A percentile compares a stretch with the other conserved stretches of the same genome.
Evolutionary conservation across 345 rosid species (phyloP).

Genomic region (Pistacia atlantica): DNA sequence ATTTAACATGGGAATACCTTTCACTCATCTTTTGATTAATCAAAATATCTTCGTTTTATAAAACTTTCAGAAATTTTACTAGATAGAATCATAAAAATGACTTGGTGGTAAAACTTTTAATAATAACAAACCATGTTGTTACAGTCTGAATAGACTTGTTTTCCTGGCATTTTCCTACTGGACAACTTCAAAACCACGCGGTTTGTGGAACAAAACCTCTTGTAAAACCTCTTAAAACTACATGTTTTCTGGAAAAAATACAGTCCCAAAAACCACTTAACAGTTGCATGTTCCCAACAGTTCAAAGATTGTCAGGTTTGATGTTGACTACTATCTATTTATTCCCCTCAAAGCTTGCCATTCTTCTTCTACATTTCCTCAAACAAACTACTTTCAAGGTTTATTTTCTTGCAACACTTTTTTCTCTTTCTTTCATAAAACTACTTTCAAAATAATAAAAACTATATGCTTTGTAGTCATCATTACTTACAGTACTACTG

Average conservation of each 20-base stretch:
- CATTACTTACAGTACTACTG: background rate
- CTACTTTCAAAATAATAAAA: too few relatives aligned
- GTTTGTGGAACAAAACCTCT: constrained; percentile 25
- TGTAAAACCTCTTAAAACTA: constrained; percentile 11
- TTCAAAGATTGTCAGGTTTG: constrained; percentile 26
- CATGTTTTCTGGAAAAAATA: constrained; percentile 16
- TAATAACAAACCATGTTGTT: background rate
- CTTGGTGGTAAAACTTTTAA: background rate
- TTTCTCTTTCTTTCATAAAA: constrained; percentile 2
- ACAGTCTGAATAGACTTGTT: background rate
- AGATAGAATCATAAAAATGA: background rate
- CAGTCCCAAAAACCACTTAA: background rate
- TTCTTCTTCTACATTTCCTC: constrained; percentile 31
- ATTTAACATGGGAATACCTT: background rate
- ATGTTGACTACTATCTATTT: constrained; percentile 51
- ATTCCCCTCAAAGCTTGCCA: constrained; percentile 15
- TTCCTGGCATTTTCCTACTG: constrained; percentile 11
- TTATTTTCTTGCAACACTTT: background rate
- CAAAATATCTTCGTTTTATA: background rate
- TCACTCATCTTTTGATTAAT: constrained; percentile 5
- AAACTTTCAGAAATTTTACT: background rate
- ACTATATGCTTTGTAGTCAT: too few relatives aligned
- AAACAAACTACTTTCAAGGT: constrained; percentile 32
- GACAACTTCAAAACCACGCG: constrained; percentile 26
- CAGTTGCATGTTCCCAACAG: constrained; percentile 34